Base-by-base conservation (phyloP, 139 green algal genomes). In the Closterium sp. region DNA sequence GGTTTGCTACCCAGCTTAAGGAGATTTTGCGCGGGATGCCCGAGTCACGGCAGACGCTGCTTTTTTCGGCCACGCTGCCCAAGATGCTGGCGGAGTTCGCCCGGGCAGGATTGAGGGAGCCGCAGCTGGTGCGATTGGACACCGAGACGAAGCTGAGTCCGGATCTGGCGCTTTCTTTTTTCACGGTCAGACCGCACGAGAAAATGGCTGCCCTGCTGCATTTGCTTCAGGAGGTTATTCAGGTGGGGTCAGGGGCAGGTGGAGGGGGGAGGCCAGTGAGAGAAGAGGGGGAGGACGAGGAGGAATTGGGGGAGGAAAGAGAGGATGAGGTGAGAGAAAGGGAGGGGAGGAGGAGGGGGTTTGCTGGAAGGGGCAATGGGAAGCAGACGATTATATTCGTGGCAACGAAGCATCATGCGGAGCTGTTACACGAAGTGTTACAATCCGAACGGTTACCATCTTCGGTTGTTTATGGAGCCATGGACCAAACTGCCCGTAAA, bases 61-160 rank as follows among this genome's bases (percentile, higher is more conserved):
- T 99, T 31, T 99, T 99, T 95, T 96, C 91, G 36, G 98, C 98
- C 85, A 99, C 98, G 31, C 93, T 99, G 96, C 98, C 98, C 1
- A 84, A 88, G 32, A 94, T 93, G 31, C 95, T 99, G 90, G 98
- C 98, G 0, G 98, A 99, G 69, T 99, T 99, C 96, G 97, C 98
- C 5, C 86, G 92, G 31, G 94, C 95, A 8, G 98, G 98, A 2
- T 95, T 99, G 91, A 93, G 94, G 34, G 95, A 97, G 31, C 97
- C 98, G 0, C 95, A 98, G 92, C 94, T 99, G 35, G 95, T 99
- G 69, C 95, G 98, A 16, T 96, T 99, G 85, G 98, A 99, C 94
- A 93, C 96, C 0, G 98, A 99, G 90, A 96, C 94, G 33, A 97
- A 95, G 84, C 96, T 99, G 33, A 97, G 95, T 8, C 96, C 97